Evolutionary conservation across 2,329 filamentous ascomycete species (phyloP), one percentile per base, ranked within the genome.

Genomic region (Epichloe typhina): DNA sequence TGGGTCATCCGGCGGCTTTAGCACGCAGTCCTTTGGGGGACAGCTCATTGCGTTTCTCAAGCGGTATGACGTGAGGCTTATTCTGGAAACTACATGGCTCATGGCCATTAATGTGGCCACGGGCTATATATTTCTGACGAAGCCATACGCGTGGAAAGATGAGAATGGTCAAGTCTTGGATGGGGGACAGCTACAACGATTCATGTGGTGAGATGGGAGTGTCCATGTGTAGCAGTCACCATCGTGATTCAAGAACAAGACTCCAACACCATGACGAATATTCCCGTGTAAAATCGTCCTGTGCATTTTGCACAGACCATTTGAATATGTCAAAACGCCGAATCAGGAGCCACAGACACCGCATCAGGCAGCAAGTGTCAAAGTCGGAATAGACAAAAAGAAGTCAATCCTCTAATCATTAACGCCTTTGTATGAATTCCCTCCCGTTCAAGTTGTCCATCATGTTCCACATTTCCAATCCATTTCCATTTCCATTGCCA

Each of bases 81-180:
- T 69, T 1, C 49, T 77, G 2, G 87, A 93, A 69, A 87, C 83
- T 3, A 51, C 68, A 0, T 91, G 86, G 84, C 83, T 86, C 57
- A 53, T 83, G 33, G 59, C 66, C 3, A 73, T 93, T 50, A 88
- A 90, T 61, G 62, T 63, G 1, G 73, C 63, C 0, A 88, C 86
- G 3, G 82, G 83, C 56, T 86, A 83, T 61, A 69, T 88, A 3
- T 94, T 93, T 62, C 62, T 93, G 49, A 72, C 72, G 51, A 73
- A 74, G 59, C 81, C 80, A 0, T 93, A 87, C 55, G 65, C 74
- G 50, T 93, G 88, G 86, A 66, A 62, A 56, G 65, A 69, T 1
- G 70, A 72, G 49, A 70, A 76, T 26, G 79, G 78, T 8, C 66
- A 60, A 5, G 44, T 77, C 3, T 69, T 79, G 35, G 78, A 82